phyloP scores from a whole-genome alignment of 345 rosid species.

The Moricandia arvensis region DNA sequence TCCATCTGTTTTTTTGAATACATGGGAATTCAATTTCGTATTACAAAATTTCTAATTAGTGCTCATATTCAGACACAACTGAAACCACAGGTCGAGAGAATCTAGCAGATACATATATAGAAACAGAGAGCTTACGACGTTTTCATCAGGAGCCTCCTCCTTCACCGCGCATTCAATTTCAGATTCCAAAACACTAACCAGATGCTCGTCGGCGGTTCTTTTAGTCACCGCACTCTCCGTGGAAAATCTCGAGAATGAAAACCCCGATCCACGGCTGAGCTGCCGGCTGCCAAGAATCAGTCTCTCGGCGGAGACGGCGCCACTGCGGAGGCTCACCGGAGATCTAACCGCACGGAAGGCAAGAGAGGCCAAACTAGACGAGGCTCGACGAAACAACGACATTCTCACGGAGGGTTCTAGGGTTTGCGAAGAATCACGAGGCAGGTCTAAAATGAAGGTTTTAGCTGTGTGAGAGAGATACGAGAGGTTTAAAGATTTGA shows the following conservation, averaged over 20 bases:
- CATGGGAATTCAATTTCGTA: background rate
- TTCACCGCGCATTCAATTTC: conserved; percentile 60
- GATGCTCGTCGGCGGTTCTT: conserved; percentile 41
- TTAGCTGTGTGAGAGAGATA: background rate
- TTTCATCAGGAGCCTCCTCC: conserved; percentile 31
- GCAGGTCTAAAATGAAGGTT: conserved; percentile 19
- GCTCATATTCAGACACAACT: background rate
- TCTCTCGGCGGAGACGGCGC: conserved; percentile 16
- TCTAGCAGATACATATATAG: background rate
- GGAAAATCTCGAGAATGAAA: conserved; percentile 30
- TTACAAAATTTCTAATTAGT: conserved; percentile 19
- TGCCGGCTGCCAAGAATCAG: conserved; percentile 19
- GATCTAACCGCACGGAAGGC: conserved; percentile 44
- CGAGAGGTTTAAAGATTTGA: conserved; percentile 26
- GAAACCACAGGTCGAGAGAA: background rate
- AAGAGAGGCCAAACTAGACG: conserved; percentile 38
- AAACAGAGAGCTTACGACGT: conserved; percentile 20
- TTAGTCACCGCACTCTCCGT: conserved; percentile 29
- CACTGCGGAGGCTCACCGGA: conserved; percentile 34
- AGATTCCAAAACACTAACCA: conserved; percentile 44
- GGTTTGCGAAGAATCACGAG: background rate
- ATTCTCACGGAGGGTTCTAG: conserved; percentile 28
- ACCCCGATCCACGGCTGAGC: conserved; percentile 17
- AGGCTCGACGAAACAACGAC: conserved; percentile 51
- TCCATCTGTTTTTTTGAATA: conserved; percentile 22